phyloP scores from a whole-genome alignment of 768 basidiomycete genomes.

The Piloderma croceum region DNA sequence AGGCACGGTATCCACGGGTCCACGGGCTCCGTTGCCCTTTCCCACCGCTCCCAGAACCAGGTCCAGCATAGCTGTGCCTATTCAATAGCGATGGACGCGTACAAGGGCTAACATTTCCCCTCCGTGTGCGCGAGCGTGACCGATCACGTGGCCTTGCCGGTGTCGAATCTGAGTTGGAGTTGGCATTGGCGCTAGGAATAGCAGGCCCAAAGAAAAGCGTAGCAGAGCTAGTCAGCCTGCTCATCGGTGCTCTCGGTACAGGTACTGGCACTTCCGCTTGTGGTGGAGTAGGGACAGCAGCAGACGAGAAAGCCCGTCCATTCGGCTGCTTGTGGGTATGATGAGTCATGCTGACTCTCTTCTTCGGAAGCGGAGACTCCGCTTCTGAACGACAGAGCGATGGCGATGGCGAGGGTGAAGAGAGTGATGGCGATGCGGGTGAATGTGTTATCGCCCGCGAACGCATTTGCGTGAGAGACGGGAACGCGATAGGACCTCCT shows the following conservation, averaged over 20 bases:
- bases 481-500: constrained; percentile 27
- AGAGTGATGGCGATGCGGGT: constrained; percentile 43
- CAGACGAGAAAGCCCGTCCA: too few species aligned
- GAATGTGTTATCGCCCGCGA: constrained; percentile 31
- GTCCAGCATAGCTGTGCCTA: constrained; percentile 63
- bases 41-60: constrained; percentile 35
- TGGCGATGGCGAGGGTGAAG: constrained; percentile 52
- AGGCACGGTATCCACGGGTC: constrained; percentile 32
- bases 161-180: too few species aligned
- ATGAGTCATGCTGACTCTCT: too few species aligned
- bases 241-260: too few species aligned
- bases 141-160: too few species aligned
- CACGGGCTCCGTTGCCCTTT: too few species aligned
- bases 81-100: background rate
- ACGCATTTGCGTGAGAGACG: constrained; percentile 36
- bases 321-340: too few species aligned
- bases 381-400: constrained; percentile 38
- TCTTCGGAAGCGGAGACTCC: constrained; percentile 24
- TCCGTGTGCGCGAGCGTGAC: too few species aligned
- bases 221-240: constrained; percentile 49
- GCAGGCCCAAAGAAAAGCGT: constrained; percentile 66
- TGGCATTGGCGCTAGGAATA: constrained; percentile 24
- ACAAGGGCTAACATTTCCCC: too few species aligned
- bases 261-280: too few species aligned
- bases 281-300: too few species aligned